A percentile compares a stretch with the other conserved stretches of the same genome.
Conservation (phyloP, 2,329 filamentous ascomycete genomes). For the Berkeleyomyces rouxiae region DNA sequence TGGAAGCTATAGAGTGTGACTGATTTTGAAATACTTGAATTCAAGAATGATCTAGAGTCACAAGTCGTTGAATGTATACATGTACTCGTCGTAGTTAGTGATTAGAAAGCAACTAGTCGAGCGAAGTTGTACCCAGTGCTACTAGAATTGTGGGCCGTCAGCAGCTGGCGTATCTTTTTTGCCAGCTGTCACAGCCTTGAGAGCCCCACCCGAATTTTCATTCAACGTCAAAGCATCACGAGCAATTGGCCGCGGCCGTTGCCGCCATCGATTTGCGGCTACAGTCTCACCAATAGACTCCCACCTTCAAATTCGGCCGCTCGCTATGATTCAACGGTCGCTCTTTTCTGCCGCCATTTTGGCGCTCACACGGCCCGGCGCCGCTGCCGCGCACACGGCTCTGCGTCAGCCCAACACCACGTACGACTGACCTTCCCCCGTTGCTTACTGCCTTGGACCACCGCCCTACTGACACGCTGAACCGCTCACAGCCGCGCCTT, state of each 20-base stretch:
- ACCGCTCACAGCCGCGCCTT: constrained; percentile 4
- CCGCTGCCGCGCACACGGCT: background rate
- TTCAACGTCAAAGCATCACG: constrained; percentile 1
- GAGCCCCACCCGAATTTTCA: constrained; percentile 12
- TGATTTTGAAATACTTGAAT: background rate
- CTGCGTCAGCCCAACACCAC: constrained; percentile 8
- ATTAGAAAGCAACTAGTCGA: too few species aligned
- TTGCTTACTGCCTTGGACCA: background rate
- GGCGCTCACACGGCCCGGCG: constrained; percentile 1
- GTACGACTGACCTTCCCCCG: background rate
- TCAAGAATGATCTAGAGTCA: background rate
- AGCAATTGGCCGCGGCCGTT: background rate
- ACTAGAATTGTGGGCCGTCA: background rate
- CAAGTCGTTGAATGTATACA: too few species aligned
- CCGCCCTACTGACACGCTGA: too few species aligned
- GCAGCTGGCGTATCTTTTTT: background rate
- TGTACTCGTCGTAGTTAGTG: too few species aligned
- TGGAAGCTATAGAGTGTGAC: background rate
- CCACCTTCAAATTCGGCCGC: background rate
- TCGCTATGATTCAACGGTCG: constrained; percentile 8
- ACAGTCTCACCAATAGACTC: background rate
- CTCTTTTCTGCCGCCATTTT: constrained; percentile 4
- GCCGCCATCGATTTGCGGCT: background rate
- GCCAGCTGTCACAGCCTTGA: constrained; percentile 3
- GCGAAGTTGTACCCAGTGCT: too few species aligned